These are phyloP conservation scores for Durio zibethinus DNA, from an alignment of 345 rosid species.

Conservation along the genomic window DNA sequence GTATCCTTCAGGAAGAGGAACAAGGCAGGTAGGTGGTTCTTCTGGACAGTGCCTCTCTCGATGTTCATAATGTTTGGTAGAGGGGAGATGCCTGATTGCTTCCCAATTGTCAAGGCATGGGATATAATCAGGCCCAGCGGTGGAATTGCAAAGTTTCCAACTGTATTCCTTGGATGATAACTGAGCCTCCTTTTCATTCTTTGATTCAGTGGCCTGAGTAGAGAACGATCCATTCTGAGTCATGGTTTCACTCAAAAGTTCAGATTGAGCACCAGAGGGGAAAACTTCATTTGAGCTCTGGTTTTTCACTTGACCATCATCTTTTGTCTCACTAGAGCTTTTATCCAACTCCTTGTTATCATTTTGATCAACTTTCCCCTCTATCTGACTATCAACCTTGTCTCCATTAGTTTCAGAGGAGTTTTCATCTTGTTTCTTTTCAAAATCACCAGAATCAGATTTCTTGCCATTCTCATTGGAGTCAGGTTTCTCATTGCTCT, in stretches of 20 bases:
- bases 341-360: constrained; percentile 36
- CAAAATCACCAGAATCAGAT: constrained; percentile 30
- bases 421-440: constrained; percentile 30
- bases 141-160: constrained; percentile 84
- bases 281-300: constrained; percentile 47
- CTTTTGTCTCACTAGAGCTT: constrained; percentile 32
- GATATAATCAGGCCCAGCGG: constrained; percentile 84
- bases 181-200: constrained; percentile 77
- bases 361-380: constrained; percentile 41
- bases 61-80: constrained; percentile 90
- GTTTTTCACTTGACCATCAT: constrained; percentile 39
- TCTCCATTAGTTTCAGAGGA: constrained; percentile 28
- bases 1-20: constrained; percentile 82
- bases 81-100: constrained; percentile 65
- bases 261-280: constrained; percentile 78
- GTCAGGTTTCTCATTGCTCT: constrained; percentile 31
- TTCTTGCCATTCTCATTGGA: constrained; percentile 32
- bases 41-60: constrained; percentile 96
- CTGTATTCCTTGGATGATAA: constrained; percentile 43
- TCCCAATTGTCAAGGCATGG: constrained; percentile 91
- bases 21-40: constrained; percentile 80
- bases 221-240: constrained; percentile 71
- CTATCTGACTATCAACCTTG: constrained; percentile 37
- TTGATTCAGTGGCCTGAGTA: constrained; percentile 88
- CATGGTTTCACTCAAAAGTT: constrained; percentile 68